phyloP scores from a whole-genome alignment of 805 yeast genomes.

The Metschnikowia cerradonensis region DNA sequence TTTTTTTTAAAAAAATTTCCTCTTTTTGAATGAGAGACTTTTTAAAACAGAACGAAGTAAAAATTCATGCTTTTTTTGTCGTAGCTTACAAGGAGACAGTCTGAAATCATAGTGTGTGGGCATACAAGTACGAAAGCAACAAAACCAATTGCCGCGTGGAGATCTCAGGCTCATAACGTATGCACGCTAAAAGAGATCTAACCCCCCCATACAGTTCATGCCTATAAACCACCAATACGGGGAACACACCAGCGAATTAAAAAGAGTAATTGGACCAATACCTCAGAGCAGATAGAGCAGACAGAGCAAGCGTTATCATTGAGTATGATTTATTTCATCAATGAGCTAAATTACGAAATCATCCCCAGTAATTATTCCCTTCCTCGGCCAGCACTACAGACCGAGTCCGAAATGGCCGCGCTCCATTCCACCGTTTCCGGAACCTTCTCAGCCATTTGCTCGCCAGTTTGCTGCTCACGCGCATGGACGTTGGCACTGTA shows the following conservation, averaged over 20 bases:
- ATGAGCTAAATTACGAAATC: no score
- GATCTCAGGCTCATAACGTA: neutral
- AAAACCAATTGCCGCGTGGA: neutral
- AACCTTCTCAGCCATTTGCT: neutral
- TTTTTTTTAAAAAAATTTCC: neutral
- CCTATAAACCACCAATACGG: neutral
- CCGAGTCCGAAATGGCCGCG: neutral
- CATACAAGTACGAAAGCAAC: neutral
- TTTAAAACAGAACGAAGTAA: no score
- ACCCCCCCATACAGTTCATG: neutral
- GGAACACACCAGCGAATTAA: neutral
- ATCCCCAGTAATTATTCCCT: no score
- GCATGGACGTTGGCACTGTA: neutral
- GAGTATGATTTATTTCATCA: no score
- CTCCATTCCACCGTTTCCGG: neutral
- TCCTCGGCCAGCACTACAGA: neutral
- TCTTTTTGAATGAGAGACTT: no score
- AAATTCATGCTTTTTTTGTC: no score
- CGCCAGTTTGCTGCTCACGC: neutral
- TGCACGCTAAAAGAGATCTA: neutral
- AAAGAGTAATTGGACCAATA: no score
- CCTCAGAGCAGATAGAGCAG: no score
- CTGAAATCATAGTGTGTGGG: neutral
- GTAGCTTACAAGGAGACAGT: neutral
- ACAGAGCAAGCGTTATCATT: no score